phyloP scores from a whole-genome alignment of 768 basidiomycete species.

The Gelatoporia subvermispora region DNA sequence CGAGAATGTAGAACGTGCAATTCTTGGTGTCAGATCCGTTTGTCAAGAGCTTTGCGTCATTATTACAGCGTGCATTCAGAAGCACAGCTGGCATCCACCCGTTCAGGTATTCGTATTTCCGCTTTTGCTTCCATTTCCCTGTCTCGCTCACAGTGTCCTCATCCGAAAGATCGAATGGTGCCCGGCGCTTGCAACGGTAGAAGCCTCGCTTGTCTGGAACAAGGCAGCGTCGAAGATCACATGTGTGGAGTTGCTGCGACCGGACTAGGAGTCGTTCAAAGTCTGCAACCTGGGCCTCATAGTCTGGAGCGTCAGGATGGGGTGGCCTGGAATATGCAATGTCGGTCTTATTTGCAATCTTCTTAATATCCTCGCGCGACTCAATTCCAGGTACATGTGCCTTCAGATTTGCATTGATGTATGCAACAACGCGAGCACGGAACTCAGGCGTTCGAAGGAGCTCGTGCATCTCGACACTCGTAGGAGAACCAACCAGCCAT shows the following conservation, averaged over 20 bases:
- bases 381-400: constrained; percentile 27
- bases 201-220: constrained; percentile 2
- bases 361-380: constrained; percentile 15
- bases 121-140: constrained; percentile 16
- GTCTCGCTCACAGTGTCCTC: constrained; percentile 8
- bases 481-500: constrained; percentile 31
- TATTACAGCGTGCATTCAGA: constrained; percentile 29
- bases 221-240: constrained; percentile 10
- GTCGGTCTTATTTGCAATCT: constrained; percentile 19
- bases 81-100: constrained; percentile 22
- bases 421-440: constrained; percentile 21
- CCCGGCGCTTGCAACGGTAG: constrained; percentile 18
- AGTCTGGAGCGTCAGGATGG: constrained; percentile 24
- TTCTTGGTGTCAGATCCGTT: constrained; percentile 31
- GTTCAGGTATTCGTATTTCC: constrained; percentile 16
- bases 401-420: constrained; percentile 26
- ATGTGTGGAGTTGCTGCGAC: constrained; percentile 18
- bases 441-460: constrained; percentile 24
- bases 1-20: constrained; percentile 30
- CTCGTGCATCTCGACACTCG: constrained; percentile 21
- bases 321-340: constrained; percentile 31
- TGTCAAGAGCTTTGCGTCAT: constrained; percentile 37
- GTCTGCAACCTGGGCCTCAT: constrained; percentile 2
- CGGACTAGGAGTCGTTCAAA: constrained; percentile 16
- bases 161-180: constrained; percentile 14